These are phyloP conservation scores for Citrus mangshanensis DNA, from an alignment of 345 rosid genomes.

Conservation along the genomic window DNA sequence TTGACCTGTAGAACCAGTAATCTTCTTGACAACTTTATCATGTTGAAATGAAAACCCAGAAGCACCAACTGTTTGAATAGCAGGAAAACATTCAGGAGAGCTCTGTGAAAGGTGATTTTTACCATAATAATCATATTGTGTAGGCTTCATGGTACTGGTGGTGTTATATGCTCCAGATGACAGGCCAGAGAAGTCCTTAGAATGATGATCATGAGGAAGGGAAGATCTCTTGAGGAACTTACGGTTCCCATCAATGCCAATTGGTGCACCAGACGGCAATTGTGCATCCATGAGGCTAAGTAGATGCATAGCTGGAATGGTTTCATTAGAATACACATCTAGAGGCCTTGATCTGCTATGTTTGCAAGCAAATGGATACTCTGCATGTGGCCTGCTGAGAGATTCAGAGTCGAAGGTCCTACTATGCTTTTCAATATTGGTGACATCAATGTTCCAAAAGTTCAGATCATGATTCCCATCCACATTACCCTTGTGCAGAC, in stretches of 20 bases:
- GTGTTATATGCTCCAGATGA: slow-evolving; percentile 39
- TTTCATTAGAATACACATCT: slow-evolving; percentile 64
- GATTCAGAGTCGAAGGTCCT: slow-evolving; percentile 42
- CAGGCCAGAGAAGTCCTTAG: slow-evolving; percentile 42
- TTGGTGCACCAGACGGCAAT: slow-evolving; percentile 41
- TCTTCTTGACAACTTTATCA: slow-evolving; percentile 36
- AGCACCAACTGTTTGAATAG: slow-evolving; percentile 39
- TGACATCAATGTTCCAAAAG: slow-evolving; percentile 34
- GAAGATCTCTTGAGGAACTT: slow-evolving; percentile 47
- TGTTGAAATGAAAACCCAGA: slow-evolving; percentile 52
- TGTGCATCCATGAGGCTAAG: slow-evolving; percentile 92
- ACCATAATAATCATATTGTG: slow-evolving; percentile 32
- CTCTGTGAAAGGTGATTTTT: slow-evolving; percentile 37
- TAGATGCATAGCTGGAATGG: slow-evolving; percentile 88
- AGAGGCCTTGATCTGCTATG: slow-evolving; percentile 44
- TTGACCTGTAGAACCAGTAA: slow-evolving; percentile 29
- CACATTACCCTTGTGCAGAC: slow-evolving; percentile 26
- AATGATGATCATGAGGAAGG: slow-evolving; percentile 38
- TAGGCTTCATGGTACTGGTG: slow-evolving; percentile 29
- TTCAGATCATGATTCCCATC: slow-evolving; percentile 30
- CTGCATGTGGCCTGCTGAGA: slow-evolving; percentile 28
- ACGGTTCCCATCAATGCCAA: slow-evolving; percentile 39
- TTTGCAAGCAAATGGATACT: slow-evolving; percentile 47
- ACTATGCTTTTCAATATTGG: slow-evolving; percentile 41
- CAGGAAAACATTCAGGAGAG: slow-evolving; percentile 28